These are phyloP conservation scores for Stevia rebaudiana DNA, from an alignment of 140 eudicot species.

Conservation along the genomic window DNA sequence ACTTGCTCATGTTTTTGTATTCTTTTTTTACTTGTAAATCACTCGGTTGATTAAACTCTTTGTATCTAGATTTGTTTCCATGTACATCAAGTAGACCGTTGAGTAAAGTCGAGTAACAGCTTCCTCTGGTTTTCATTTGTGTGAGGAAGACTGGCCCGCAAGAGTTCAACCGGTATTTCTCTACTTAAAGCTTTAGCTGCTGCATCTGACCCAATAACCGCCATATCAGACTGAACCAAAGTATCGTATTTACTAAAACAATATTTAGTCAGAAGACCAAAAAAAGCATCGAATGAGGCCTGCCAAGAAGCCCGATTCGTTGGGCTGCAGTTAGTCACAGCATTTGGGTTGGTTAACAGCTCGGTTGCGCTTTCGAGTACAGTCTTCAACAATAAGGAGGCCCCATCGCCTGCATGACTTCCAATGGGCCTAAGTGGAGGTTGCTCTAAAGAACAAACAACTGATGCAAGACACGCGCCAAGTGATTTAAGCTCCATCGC, in stretches of 20 bases:
- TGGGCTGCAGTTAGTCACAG: slow-evolving; percentile 46
- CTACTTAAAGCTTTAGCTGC: slow-evolving; percentile 54
- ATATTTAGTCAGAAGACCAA: slow-evolving; percentile 54
- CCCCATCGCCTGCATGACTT: slow-evolving; percentile 87
- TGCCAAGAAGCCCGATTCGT: slow-evolving; percentile 70
- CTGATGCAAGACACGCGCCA: slow-evolving; percentile 90
- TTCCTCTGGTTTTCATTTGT: slow-evolving; percentile 70
- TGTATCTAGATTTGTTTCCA: background rate
- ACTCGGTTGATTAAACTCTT: background rate
- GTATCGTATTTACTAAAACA: slow-evolving; percentile 77
- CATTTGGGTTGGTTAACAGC: slow-evolving; percentile 51
- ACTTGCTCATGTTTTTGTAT: slow-evolving; percentile 7
- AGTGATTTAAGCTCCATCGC: slow-evolving; percentile 73
- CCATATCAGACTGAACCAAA: slow-evolving; percentile 55
- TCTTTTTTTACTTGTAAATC: slow-evolving; percentile 1
- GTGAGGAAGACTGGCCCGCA: slow-evolving; percentile 89
- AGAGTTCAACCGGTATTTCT: slow-evolving; percentile 85
- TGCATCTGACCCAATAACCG: slow-evolving; percentile 43
- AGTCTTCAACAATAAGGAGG: slow-evolving; percentile 57
- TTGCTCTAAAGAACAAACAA: slow-evolving; percentile 81
- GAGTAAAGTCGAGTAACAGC: slow-evolving; percentile 60
- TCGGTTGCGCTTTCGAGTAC: slow-evolving; percentile 76
- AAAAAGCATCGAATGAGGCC: slow-evolving; percentile 92
- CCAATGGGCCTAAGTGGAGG: slow-evolving; percentile 93
- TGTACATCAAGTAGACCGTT: slow-evolving; percentile 37